Base-by-base conservation (phyloP, 2,329 filamentous ascomycete species). In the Scorias spongiosa region DNA sequence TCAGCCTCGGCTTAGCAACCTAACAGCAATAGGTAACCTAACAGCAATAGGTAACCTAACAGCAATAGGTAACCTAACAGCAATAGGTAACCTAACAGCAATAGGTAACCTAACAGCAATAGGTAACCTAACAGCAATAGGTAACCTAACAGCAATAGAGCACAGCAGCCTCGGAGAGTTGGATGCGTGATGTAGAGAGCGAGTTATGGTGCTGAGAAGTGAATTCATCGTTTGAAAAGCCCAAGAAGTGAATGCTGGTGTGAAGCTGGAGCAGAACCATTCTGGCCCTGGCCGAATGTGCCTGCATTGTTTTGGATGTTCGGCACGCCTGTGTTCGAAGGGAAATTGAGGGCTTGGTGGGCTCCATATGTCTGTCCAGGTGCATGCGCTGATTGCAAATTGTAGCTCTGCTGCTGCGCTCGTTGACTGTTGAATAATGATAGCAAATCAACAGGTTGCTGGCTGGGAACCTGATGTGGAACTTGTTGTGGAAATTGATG, bases 161-260 rank as follows among this genome's bases (percentile, higher is more conserved):
- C 20, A 26, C 3, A 26, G 7, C 7, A 7, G 20, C 7, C 3
- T 26, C 20, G 7, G 20, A 7, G 3, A 4, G 20, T 7, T 5
- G 32, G 4, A 12, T 36, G 32, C 32, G 11, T 36, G 9, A 36
- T 36, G 32, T 9, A 7, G 7, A 26, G 20, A 26, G 20, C 7
- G 20, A 9, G 32, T 36, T 36, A 5, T 5, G 4, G 32, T 36
- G 32, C 3, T 36, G 15, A 36, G 9, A 36, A 36, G 32, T n/a
- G 15, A 12, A 43, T 42, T 38, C 14, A 44, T 28, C 51, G 51
- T 42, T 58, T 56, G 49, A 59, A 57, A 29, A 59, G 44, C 38
- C 53, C 49, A 5, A 57, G 47, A 11, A 57, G 46, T 14, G 47
- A 45, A 38, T 54, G 51, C 40, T 49, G 52, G 42, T 54, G 49